These are phyloP conservation scores for Candida tropicalis DNA, from an alignment of 1,139 yeast species.

Conservation along the genomic window DNA sequence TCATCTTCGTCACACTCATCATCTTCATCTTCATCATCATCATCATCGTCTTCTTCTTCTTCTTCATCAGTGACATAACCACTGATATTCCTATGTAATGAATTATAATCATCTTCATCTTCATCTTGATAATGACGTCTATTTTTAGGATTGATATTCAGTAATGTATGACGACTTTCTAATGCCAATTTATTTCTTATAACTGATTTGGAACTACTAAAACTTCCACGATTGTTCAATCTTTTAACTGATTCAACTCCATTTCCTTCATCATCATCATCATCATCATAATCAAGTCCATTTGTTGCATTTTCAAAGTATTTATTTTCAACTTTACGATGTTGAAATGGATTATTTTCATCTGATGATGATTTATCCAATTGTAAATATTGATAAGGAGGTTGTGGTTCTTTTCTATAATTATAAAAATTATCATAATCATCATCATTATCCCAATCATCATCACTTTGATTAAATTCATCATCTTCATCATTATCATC, in stretches of 20 bases:
- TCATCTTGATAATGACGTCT: neutral
- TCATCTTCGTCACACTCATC: slow-evolving; percentile 7
- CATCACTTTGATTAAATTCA: slow-evolving; percentile 4
- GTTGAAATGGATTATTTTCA: slow-evolving; percentile 12
- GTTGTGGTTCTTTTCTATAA: neutral
- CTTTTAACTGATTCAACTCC: slow-evolving; percentile 5
- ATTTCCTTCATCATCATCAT: neutral
- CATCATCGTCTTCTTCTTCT: slow-evolving; percentile 4
- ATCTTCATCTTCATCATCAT: slow-evolving; percentile 2
- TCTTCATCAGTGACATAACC: slow-evolving; percentile 24
- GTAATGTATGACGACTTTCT: slow-evolving; percentile 13
- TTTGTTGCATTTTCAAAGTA: slow-evolving; percentile 12
- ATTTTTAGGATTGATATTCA: slow-evolving; percentile 8
- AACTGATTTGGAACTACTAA: slow-evolving; percentile 17
- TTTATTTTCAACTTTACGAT: slow-evolving; percentile 12
- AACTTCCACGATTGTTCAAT: slow-evolving; percentile 11
- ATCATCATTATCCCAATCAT: slow-evolving; percentile 6
- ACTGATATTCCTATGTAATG: slow-evolving; percentile 18
- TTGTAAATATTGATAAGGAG: slow-evolving; percentile 1
- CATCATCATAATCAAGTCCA: neutral
- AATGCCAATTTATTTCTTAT: slow-evolving; percentile 18
- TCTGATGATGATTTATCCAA: slow-evolving; percentile 1
- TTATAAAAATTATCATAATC: neutral
- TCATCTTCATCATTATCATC: slow-evolving; percentile 11
- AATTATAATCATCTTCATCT: slow-evolving; percentile 11